Evolutionary conservation across 2,329 filamentous ascomycete genomes (phyloP).

Genomic region (Diaporthe sp.): DNA sequence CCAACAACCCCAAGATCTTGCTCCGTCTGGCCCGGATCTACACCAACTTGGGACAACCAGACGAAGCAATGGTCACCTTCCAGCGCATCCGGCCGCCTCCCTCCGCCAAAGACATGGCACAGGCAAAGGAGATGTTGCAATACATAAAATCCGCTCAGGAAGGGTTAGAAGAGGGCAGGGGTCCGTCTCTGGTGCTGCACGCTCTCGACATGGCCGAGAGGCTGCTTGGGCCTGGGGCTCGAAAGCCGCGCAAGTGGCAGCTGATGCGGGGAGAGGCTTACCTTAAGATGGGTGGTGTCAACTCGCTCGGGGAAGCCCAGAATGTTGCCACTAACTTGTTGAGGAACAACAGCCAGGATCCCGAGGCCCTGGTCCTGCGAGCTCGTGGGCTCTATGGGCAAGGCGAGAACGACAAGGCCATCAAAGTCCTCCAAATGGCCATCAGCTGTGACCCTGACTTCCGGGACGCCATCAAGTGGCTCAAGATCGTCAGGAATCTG

Average conservation of each 20-base stretch:
- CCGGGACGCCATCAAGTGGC: constrained; percentile 87
- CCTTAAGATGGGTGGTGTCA: constrained; percentile 90
- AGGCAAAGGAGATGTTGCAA: constrained; percentile 87
- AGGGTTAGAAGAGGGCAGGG: constrained; percentile 79
- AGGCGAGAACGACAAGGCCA: constrained; percentile 94
- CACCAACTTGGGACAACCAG: constrained; percentile 86
- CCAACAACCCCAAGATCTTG: constrained; percentile 88
- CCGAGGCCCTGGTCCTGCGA: constrained; percentile 91
- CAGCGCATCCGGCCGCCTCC: constrained; percentile 83
- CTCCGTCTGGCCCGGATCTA: constrained; percentile 91
- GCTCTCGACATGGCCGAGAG: constrained; percentile 92
- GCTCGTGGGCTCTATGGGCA: constrained; percentile 90
- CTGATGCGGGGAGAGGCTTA: constrained; percentile 93
- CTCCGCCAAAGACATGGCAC: constrained; percentile 85
- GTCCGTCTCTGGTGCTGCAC: constrained; percentile 92
- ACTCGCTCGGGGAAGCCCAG: constrained; percentile 91
- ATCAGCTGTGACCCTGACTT: constrained; percentile 93
- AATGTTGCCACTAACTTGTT: constrained; percentile 92
- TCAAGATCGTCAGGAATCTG: constrained; percentile 91
- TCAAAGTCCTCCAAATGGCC: constrained; percentile 92
- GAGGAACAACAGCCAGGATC: constrained; percentile 89
- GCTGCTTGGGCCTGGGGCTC: constrained; percentile 80
- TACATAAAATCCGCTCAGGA: constrained; percentile 86
- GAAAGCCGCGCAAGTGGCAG: constrained; percentile 92
- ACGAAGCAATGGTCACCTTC: constrained; percentile 89